Conservation (phyloP, 495 filamentous ascomycete genomes). For the Saxophila tyrrhenica region DNA sequence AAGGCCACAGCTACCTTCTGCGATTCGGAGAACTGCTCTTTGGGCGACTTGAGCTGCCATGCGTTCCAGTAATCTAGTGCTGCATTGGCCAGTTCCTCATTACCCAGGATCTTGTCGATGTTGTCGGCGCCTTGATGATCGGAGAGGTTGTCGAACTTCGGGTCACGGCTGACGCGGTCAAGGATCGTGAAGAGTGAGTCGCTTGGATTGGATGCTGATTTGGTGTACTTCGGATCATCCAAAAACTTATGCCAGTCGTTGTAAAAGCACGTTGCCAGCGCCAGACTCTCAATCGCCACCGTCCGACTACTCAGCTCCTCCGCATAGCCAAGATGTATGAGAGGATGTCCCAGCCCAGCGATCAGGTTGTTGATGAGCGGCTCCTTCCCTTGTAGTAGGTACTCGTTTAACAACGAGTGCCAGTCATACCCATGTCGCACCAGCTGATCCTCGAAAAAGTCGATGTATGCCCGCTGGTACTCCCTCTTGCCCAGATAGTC, state of each 20-base stretch:
- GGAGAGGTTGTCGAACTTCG: conserved; percentile 50
- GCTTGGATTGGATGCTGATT: conserved; percentile 32
- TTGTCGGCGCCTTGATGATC: conserved; percentile 47
- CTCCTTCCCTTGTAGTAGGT: conserved; percentile 60
- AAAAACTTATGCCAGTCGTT: conserved; percentile 65
- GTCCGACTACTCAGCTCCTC: conserved; percentile 71
- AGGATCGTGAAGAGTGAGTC: conserved; percentile 57
- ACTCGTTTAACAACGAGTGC: conserved; percentile 64
- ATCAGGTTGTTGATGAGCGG: conserved; percentile 72
- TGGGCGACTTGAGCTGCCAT: conserved; percentile 56
- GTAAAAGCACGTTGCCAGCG: conserved; percentile 58
- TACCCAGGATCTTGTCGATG: conserved; percentile 52
- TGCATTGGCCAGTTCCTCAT: conserved; percentile 51
- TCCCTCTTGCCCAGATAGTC: conserved; percentile 62
- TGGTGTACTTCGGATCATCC: conserved; percentile 58
- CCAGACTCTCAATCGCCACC: conserved; percentile 73
- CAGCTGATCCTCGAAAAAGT: conserved; percentile 85
- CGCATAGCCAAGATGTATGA: conserved; percentile 84
- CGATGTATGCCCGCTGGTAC: conserved; percentile 79
- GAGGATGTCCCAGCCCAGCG: conserved; percentile 68
- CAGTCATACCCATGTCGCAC: conserved; percentile 70
- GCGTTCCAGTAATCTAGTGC: conserved; percentile 81
- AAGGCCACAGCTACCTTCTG: conserved; percentile 66
- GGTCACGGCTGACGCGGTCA: conserved; percentile 41
- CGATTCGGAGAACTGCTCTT: conserved; percentile 61